These are phyloP conservation scores for Microcera coccophila DNA, from an alignment of 2,329 filamentous ascomycete species.

Conservation along the genomic window DNA sequence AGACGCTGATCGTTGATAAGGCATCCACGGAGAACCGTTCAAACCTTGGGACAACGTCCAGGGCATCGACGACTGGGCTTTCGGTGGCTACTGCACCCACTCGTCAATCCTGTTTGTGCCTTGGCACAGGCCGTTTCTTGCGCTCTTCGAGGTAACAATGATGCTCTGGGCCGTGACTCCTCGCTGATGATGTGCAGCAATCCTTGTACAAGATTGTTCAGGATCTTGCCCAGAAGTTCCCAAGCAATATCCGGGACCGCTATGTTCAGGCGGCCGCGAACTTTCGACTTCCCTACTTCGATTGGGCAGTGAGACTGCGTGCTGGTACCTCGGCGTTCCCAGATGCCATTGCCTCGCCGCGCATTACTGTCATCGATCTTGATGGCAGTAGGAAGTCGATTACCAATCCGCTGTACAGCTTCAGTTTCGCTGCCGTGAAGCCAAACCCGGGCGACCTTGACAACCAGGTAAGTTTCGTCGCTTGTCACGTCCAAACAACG, in stretches of 20 bases:
- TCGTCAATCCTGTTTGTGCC: neutral
- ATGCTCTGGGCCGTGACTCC: too few relatives aligned
- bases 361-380: neutral
- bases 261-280: neutral
- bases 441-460: neutral
- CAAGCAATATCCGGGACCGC: neutral
- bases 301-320: neutral
- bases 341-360: neutral
- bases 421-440: neutral
- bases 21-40: neutral
- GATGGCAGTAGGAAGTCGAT: neutral
- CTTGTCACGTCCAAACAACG: too few relatives aligned
- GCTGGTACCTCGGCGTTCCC: neutral
- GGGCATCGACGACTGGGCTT: neutral
- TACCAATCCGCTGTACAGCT: neutral
- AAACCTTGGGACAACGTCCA: neutral
- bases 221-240: neutral
- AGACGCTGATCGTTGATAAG: neutral
- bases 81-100: neutral
- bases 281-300: neutral
- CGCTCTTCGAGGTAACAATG: neutral
- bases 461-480: neutral
- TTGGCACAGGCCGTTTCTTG: neutral
- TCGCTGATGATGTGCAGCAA: too few relatives aligned
- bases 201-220: neutral